Conservation (phyloP, 169 alveolate genomes). For the Amoebophrya sp. region DNA sequence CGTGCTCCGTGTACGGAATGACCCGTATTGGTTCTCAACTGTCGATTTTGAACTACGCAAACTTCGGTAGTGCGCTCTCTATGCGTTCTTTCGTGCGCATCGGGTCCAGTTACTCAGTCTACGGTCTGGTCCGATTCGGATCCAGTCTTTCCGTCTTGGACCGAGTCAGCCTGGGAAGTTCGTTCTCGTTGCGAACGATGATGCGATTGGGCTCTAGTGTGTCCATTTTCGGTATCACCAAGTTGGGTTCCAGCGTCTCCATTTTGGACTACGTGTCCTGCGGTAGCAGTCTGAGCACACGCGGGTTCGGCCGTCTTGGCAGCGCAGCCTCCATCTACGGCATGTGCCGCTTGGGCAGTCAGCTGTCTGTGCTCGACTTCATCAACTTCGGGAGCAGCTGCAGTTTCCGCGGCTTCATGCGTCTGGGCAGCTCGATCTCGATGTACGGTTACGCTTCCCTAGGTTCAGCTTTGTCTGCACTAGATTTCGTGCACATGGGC, state of each 20-base stretch:
- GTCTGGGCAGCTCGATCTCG: not conserved
- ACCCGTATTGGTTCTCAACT: slow-evolving; percentile 14
- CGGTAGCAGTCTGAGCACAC: not conserved
- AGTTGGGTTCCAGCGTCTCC: not conserved
- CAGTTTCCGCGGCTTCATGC: slow-evolving; percentile 27
- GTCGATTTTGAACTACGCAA: slow-evolving; percentile 14
- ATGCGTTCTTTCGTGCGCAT: not conserved
- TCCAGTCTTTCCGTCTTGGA: not conserved
- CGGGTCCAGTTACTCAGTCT: not conserved
- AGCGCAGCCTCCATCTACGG: not conserved
- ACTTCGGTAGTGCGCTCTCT: slow-evolving; percentile 17
- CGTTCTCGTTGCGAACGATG: slow-evolving; percentile 18
- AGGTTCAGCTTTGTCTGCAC: not conserved
- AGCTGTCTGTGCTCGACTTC: slow-evolving; percentile 29
- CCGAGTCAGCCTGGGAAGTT: not conserved
- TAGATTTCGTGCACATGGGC: not conserved
- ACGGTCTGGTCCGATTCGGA: slow-evolving; percentile 23
- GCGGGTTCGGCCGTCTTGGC: slow-evolving; percentile 18
- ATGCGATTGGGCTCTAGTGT: not conserved
- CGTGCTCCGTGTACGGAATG: not conserved
- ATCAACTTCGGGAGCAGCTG: not conserved
- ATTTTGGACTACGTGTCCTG: slow-evolving; percentile 23
- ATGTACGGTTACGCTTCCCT: not conserved
- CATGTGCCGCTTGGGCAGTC: not conserved
- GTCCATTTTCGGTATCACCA: slow-evolving; percentile 19